Conservation (phyloP, 768 basidiomycete genomes). For the Rhodotorula diobovata region DNA sequence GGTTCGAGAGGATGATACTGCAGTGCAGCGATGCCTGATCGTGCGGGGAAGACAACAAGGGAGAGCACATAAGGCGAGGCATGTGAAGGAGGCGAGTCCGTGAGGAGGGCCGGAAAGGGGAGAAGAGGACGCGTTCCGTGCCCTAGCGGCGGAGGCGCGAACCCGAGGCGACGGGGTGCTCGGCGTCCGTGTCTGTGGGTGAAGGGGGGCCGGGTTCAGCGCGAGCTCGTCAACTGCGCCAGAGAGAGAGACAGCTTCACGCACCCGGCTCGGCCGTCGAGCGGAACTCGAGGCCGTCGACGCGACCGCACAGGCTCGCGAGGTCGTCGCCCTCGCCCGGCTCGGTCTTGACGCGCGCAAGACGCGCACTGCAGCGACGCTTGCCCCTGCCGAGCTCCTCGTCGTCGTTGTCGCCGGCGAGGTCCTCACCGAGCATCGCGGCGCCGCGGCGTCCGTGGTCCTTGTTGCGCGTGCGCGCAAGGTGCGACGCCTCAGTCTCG, state of each 20-base stretch:
- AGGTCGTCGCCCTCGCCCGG: conserved; percentile 7
- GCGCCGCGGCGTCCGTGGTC: too few relatives aligned
- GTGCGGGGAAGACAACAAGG: too few relatives aligned
- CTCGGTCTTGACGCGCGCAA: not conserved
- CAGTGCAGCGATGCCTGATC: too few relatives aligned
- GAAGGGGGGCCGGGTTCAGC: too few relatives aligned
- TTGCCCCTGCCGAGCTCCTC: conserved; percentile 3
- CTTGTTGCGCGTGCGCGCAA: conserved; percentile 13
- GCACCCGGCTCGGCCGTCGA: conserved; percentile 22
- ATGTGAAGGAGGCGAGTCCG: too few relatives aligned
- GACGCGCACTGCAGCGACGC: not conserved
- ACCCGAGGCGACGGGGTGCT: not conserved
- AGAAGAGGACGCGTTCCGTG: too few relatives aligned
- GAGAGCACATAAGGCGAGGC: too few relatives aligned
- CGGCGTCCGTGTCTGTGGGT: not conserved
- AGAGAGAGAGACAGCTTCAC: not conserved
- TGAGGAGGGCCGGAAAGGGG: too few relatives aligned
- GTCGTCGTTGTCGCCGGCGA: too few relatives aligned
- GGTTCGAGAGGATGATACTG: too few relatives aligned
- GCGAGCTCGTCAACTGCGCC: not conserved
- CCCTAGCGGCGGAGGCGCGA: not conserved
- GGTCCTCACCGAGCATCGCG: not conserved
- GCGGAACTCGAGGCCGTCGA: conserved; percentile 15
- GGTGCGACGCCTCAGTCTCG: conserved; percentile 16
- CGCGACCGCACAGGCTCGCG: conserved; percentile 11